These are phyloP conservation scores for Rubroboletus pulcherrimus DNA, from an alignment of 768 basidiomycete genomes.

Conservation along the genomic window DNA sequence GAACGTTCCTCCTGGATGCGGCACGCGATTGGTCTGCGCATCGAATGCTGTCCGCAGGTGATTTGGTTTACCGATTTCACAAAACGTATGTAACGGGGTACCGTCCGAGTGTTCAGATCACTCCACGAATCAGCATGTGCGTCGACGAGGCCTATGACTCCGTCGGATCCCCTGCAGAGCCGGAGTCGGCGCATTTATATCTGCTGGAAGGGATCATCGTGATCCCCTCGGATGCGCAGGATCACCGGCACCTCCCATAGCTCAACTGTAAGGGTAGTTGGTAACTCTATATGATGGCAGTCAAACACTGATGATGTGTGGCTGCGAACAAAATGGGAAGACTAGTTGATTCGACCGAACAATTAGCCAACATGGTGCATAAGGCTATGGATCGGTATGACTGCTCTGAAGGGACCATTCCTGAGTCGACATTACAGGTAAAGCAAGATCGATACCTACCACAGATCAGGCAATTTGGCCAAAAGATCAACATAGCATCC, in stretches of 20 bases:
- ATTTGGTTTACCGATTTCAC: conserved; percentile 7
- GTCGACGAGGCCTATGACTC: neutral
- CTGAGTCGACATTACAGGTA: neutral
- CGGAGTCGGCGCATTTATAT: neutral
- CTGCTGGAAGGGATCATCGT: neutral
- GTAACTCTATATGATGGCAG: neutral
- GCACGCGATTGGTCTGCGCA: neutral
- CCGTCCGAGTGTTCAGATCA: neutral
- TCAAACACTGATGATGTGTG: neutral
- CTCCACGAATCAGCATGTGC: conserved; percentile 14
- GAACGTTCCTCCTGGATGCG: conserved; percentile 1
- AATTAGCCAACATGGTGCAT: neutral
- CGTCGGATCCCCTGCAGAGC: conserved; percentile 17
- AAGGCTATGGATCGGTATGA: neutral
- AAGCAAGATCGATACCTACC: neutral
- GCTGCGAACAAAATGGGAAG: neutral
- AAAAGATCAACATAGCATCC: neutral
- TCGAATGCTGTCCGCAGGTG: conserved; percentile 6
- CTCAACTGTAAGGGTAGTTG: neutral
- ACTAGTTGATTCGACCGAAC: neutral
- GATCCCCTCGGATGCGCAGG: conserved; percentile 18
- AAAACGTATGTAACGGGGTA: neutral
- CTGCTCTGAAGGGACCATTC: neutral
- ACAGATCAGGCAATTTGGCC: neutral
- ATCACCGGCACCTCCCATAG: neutral